phyloP scores from a whole-genome alignment of 2,329 filamentous ascomycete genomes.

The Nemania sp. region DNA sequence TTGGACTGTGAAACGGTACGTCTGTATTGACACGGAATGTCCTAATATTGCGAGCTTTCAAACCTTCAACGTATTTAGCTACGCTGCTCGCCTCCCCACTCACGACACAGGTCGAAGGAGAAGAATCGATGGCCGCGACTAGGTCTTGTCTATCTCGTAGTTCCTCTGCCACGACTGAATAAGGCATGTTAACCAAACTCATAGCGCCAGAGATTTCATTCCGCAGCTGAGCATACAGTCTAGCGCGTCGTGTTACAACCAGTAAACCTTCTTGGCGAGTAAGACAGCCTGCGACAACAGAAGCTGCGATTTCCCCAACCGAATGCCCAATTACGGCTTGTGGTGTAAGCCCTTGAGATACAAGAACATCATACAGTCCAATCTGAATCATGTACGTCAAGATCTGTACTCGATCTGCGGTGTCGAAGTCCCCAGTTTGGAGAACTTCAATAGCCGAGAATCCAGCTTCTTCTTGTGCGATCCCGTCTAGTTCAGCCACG shows the following conservation, averaged over 20 bases:
- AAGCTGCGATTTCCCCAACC: conserved; percentile 57
- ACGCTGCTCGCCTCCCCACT: conserved; percentile 43
- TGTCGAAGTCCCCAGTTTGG: conserved; percentile 39
- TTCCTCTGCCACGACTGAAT: conserved; percentile 43
- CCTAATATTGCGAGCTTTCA: conserved; percentile 48
- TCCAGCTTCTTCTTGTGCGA: conserved; percentile 42
- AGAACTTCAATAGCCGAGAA: conserved; percentile 43
- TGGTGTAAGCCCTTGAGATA: conserved; percentile 49
- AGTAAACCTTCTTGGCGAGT: conserved; percentile 52
- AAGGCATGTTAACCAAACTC: conserved; percentile 51
- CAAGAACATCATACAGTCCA: conserved; percentile 50
- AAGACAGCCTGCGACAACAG: conserved; percentile 52
- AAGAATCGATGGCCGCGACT: conserved; percentile 30
- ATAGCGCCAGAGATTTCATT: conserved; percentile 42
- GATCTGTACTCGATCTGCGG: conserved; percentile 50
- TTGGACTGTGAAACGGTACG: conserved; percentile 57
- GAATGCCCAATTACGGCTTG: conserved; percentile 57
- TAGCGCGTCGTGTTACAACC: conserved; percentile 52
- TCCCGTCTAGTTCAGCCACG: conserved; percentile 45
- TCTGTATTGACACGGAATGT: conserved; percentile 54
- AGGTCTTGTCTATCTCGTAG: conserved; percentile 36
- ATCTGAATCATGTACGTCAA: conserved; percentile 55
- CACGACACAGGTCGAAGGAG: conserved; percentile 32
- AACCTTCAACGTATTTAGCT: conserved; percentile 46
- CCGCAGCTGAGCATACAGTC: conserved; percentile 34